Percentiles rank a stretch among this genome's conserved stretches.
phyloP scores from a whole-genome alignment of 225 moss, liverwort and hornwort species.

The Sphagnum tenellum region DNA sequence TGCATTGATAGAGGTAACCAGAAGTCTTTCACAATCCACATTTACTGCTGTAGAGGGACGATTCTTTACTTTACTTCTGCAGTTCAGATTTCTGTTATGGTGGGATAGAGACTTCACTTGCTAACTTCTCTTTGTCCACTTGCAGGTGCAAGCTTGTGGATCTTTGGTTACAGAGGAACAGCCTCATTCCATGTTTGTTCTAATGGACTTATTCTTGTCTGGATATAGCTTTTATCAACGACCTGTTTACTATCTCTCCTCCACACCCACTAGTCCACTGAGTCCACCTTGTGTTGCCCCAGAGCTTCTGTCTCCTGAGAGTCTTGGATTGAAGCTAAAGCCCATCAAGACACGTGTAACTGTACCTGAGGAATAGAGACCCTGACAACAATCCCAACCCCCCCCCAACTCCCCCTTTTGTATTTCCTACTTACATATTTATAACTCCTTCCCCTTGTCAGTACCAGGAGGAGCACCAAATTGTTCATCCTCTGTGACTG shows the following conservation, averaged over 20 bases:
- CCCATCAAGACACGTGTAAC: constrained; percentile 91
- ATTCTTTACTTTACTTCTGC: background rate
- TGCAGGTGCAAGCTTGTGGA: constrained; percentile 93
- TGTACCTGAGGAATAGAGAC: constrained; percentile 23
- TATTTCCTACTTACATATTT: background rate
- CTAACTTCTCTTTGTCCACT: background rate
- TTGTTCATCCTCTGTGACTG: constrained; percentile 8
- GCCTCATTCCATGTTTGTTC: constrained; percentile 87
- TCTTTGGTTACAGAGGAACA: constrained; percentile 91
- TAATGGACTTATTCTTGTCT: constrained; percentile 86
- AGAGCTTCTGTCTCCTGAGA: constrained; percentile 86
- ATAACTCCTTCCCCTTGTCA: background rate
- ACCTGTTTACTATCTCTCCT: constrained; percentile 43
- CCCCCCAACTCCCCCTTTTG: too few species aligned
- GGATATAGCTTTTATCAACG: constrained; percentile 86
- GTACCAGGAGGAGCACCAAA: constrained; percentile 10
- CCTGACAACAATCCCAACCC: too few species aligned
- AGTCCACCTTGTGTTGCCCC: constrained; percentile 84
- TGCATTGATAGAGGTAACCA: constrained; percentile 73
- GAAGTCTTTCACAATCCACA: background rate
- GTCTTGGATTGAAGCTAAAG: constrained; percentile 84
- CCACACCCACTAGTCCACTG: constrained; percentile 79
- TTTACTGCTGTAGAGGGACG: background rate
- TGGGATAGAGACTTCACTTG: background rate
- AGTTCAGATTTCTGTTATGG: background rate